Percentiles rank a stretch among this genome's conserved stretches.
Evolutionary conservation across 2,329 filamentous ascomycete genomes (phyloP).

Genomic region (Penicillium sp.): DNA sequence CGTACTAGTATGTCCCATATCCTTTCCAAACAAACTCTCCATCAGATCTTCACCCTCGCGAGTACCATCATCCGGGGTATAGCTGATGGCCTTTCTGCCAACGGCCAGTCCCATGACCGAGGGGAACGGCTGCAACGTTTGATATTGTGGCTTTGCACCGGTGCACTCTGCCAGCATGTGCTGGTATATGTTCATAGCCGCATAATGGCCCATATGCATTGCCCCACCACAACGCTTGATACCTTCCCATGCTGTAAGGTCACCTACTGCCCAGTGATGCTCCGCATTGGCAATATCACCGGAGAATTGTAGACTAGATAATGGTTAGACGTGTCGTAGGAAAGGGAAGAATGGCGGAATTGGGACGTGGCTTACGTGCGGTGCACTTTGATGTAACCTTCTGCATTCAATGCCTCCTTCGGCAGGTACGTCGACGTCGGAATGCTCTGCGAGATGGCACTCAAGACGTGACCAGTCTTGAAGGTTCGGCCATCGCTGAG

Average conservation of each 20-base stretch:
- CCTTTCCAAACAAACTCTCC: constrained; percentile 62
- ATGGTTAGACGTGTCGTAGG: neutral
- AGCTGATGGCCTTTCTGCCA: constrained; percentile 65
- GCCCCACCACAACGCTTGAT: constrained; percentile 76
- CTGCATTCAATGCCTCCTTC: constrained; percentile 53
- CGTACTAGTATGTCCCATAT: constrained; percentile 63
- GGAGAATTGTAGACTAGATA: constrained; percentile 53
- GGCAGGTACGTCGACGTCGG: constrained; percentile 65
- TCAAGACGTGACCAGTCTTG: constrained; percentile 62
- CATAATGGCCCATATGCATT: constrained; percentile 67
- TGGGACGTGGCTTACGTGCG: constrained; percentile 37
- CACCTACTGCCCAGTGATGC: constrained; percentile 66
- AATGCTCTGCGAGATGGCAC: constrained; percentile 61
- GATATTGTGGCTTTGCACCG: constrained; percentile 45
- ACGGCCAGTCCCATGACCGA: constrained; percentile 69
- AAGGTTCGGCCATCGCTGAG: constrained; percentile 61
- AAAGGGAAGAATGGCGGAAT: neutral
- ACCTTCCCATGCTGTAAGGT: constrained; percentile 67
- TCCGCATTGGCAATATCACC: constrained; percentile 53
- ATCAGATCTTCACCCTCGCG: constrained; percentile 60
- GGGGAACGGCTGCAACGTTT: constrained; percentile 53
- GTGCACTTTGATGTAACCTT: constrained; percentile 63
- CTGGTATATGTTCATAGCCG: constrained; percentile 65
- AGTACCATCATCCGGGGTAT: constrained; percentile 56
- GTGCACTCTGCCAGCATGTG: constrained; percentile 50